Evolutionary conservation across 2,329 filamentous ascomycete species (phyloP), one percentile per base, ranked within the genome.

Genomic region (Monilinia aucupariae): DNA sequence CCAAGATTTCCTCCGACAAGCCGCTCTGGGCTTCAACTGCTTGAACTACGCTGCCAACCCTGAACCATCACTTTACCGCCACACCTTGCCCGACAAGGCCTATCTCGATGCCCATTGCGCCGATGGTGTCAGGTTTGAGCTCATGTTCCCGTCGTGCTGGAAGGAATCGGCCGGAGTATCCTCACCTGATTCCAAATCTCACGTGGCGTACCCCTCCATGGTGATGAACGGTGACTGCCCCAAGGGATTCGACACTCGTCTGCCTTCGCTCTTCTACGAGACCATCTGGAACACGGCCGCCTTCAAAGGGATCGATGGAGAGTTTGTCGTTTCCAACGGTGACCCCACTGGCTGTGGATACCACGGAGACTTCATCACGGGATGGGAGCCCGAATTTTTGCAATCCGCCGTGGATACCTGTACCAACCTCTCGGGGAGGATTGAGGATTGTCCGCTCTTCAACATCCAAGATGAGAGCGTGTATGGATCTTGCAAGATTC

Each of bases 1-100:
- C 53, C 92, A 96, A 78, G 75, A 76, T 20, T 83, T 86, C 59
- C 82, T 97, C 45, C 78, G 78, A 58, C 89, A 96, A 79, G 91
- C 92, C 66, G 91, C 92, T 12, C 71, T 97, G 34, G 93, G 94
- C 4, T 96, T 96, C 83, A 97, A 97, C 81, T 97, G 94, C 77
- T 78, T 99, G 65, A 87, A 97, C 83, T 97, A 97, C 74, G 71
- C 70, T 39, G 79, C 76, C 30, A 70, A 75, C 0, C 65, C 71
- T 2, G 71, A 73, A 59, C 81, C 82, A 1, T 89, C 92, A 17
- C 82, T 96, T 43, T 89, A 85, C 75, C 91, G 92, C 68, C 92
- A 96, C 75, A 86, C 84, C 73, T 71, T 97, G 69, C 92, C 93
- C 0, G 83, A 88, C 70, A 96, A 96, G 81, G 76, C 77, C 0